Base-by-base conservation (phyloP, 1,284 basidiomycete genomes). In the Violaceomyces palustris region DNA sequence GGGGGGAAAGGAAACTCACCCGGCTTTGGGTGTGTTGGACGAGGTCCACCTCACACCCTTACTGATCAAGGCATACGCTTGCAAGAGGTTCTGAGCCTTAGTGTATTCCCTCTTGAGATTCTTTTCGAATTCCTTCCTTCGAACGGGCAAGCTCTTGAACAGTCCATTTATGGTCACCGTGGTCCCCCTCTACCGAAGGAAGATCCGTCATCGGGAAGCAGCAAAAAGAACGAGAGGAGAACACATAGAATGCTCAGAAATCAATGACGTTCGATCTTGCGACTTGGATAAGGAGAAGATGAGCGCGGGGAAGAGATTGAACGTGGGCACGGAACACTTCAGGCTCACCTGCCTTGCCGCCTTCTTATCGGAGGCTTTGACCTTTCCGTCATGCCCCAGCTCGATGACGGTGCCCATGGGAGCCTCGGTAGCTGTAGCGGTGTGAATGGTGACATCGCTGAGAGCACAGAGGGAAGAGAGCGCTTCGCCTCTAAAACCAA, bases 401-500 rank as follows among this genome's bases (percentile, higher is more conserved):
- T 58, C 49, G 6, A 74, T 37, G 7, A 72, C 35, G 10, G 69
- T 72, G 14, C 67, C 71, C 42, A 67, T 61, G 9, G 71, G 71
- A 14, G 60, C 58, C 26, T 69, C 57, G 0, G 42, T 29, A 1
- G 48, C 38, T 6, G 71, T 73, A 15, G 71, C 66, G 3, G 71
- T 73, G 18, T 64, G 48, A 21, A 73, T 49, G 1, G 52, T 48
- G 2, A 73, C 67, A 8, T 87, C 83, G 39, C 84, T 82, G 1
- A 97, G 76, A 1, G 89, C 88, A 66, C 92, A 98, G 0, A 99
- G 78, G 1, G 91, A 90, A 1, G 89, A 88, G 0, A 98, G 78
- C 0, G 94, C 94, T 74, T 99, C 94, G 14, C 94, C 94, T 24
- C 93, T 82, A 67, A 98, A 98, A 0, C 94, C 94, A 73, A 97